Evolutionary conservation across 257 asterid genomes (phyloP), one percentile per base, ranked within the genome.

Genomic region (Primulina eburnea): DNA sequence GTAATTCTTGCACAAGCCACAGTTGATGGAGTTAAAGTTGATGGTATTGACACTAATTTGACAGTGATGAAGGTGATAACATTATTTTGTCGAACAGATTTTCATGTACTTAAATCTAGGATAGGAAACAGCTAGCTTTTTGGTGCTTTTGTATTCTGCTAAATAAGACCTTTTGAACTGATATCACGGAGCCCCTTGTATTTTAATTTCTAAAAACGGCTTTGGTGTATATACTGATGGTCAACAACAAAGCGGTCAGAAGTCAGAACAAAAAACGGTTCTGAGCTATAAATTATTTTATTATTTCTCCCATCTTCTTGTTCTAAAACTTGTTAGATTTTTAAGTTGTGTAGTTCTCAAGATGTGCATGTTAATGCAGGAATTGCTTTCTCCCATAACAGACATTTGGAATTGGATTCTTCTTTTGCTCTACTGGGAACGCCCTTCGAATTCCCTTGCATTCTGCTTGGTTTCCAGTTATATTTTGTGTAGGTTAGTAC

Each of bases 1-100:
- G 88, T 90, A 67, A 85, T 82, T 72, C 82, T 78, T 62, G 97
- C 97, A n/a, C 90, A 88, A 80, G 92, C 96, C 63, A 83, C 94
- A 1, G 92, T 93, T 52, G 92, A 87, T 79, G 95, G 96, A 73
- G 98, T 89, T 72, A 93, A 87, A 89, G 95, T 90, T 59, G 91
- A 86, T 68, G 98, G 98, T 29, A 68, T 93, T 20, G 97, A 89
- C 83, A 87, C 96, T 75, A 90, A 93, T 74, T 72, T 93, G 82
- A 97, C 97, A 62, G 95, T 93, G 70, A 93, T 87, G 96, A 86
- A 87, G 97, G 98, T 92, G 85, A 57, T 70, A 5, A 53, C 73
- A 26, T 43, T 34, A 26, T 21, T 71, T 60, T 40, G 38, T 63
- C 56, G 77, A 67, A 38, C 7, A 43, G 18, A 55, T 32, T 62